Percentiles rank a stretch among this genome's conserved stretches.
Evolutionary conservation across 2,329 filamentous ascomycete genomes (phyloP).

Genomic region (Cercospora sp.): DNA sequence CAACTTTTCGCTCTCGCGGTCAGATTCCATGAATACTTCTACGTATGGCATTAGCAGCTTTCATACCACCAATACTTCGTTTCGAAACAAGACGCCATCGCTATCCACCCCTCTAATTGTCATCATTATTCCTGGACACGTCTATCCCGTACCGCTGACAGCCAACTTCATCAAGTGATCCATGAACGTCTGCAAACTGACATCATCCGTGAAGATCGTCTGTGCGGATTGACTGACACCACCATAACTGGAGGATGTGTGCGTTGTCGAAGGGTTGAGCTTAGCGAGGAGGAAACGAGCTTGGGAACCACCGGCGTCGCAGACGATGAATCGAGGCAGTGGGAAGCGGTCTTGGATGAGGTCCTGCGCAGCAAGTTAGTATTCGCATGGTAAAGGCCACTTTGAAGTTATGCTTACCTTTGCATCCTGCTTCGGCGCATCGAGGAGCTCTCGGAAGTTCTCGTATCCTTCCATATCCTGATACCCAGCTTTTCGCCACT

Average conservation of each 20-base stretch:
- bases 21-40: neutral
- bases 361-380: slow-evolving; percentile 60
- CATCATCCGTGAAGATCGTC: slow-evolving; percentile 98
- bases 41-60: neutral
- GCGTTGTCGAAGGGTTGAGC: slow-evolving; percentile 94
- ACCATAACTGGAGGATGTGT: slow-evolving; percentile 89
- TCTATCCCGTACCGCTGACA: slow-evolving; percentile 42
- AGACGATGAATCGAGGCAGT: slow-evolving; percentile 97
- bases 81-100: neutral
- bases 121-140: neutral
- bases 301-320: slow-evolving; percentile 96
- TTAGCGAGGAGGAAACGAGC: slow-evolving; percentile 96
- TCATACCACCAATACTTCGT: neutral
- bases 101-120: neutral
- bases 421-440: slow-evolving; percentile 94
- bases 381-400: neutral
- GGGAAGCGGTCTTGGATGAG: slow-evolving; percentile 97
- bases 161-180: slow-evolving; percentile 93
- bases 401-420: slow-evolving; percentile 59
- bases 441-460: slow-evolving; percentile 84
- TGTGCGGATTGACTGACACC: slow-evolving; percentile 87
- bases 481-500: slow-evolving; percentile 97
- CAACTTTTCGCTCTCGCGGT: neutral
- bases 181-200: slow-evolving; percentile 98
- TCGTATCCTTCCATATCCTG: slow-evolving; percentile 98